Conservation (phyloP, 139 green algal genomes). For the Chlorella sp. region DNA sequence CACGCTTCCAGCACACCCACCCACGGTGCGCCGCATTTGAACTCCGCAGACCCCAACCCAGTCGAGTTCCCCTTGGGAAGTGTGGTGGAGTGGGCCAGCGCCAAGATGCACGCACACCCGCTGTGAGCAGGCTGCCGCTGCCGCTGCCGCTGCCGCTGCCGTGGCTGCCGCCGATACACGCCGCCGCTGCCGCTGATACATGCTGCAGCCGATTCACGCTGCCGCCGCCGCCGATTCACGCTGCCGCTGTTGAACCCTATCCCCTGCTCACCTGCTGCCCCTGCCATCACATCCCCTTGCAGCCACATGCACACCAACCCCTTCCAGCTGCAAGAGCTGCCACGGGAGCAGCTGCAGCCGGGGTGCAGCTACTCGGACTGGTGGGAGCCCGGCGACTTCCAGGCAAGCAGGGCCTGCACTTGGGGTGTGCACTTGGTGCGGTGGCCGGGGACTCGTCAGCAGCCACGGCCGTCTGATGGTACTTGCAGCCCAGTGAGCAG, state of each 20-base stretch:
- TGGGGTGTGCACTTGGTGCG: not conserved
- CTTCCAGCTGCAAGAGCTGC: not conserved
- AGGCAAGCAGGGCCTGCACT: not conserved
- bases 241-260: not conserved
- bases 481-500: not conserved
- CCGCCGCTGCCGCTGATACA: not conserved
- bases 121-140: not conserved
- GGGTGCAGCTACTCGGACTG: not conserved
- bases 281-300: too few relatives aligned
- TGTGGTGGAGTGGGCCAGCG: not conserved
- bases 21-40: too few relatives aligned
- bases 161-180: not conserved
- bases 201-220: too few relatives aligned
- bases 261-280: too few relatives aligned
- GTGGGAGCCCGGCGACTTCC: not conserved
- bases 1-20: too few relatives aligned
- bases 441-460: too few relatives aligned
- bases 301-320: constrained; percentile 18
- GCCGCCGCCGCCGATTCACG: not conserved
- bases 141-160: too few relatives aligned
- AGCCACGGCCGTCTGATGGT: not conserved
- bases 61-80: not conserved
- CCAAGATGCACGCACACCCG: not conserved
- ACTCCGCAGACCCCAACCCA: not conserved
- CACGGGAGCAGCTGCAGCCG: not conserved